phyloP scores from a whole-genome alignment of 768 basidiomycete species.

The Chalciporus pseudorubinellus region DNA sequence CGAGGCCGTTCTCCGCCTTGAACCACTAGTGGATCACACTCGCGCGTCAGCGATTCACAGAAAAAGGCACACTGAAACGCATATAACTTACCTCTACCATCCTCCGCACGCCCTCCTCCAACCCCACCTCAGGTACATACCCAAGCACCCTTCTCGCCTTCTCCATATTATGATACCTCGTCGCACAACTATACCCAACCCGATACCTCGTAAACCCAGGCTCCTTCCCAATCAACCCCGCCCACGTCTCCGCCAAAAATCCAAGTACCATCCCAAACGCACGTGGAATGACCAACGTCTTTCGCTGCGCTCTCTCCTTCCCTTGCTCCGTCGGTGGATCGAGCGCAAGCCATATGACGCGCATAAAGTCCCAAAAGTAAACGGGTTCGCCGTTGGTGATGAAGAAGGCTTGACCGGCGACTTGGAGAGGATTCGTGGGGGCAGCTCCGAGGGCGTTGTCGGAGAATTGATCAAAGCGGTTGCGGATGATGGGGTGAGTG shows the following conservation, averaged over 20 bases:
- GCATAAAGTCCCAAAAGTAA: slow-evolving; percentile 94
- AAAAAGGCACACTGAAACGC: background rate
- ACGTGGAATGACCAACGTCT: slow-evolving; percentile 52
- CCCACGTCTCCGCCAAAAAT: slow-evolving; percentile 67
- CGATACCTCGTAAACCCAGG: slow-evolving; percentile 85
- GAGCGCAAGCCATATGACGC: slow-evolving; percentile 73
- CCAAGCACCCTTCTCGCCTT: slow-evolving; percentile 87
- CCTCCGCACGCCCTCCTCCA: slow-evolving; percentile 82
- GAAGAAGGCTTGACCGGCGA: slow-evolving; percentile 93
- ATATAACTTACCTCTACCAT: slow-evolving; percentile 64
- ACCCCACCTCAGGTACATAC: slow-evolving; percentile 86
- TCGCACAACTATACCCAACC: slow-evolving; percentile 75
- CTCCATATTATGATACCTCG: slow-evolving; percentile 91
- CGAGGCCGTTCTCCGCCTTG: slow-evolving; percentile 31
- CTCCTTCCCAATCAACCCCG: slow-evolving; percentile 71
- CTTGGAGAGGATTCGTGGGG: slow-evolving; percentile 59
- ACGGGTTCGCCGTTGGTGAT: slow-evolving; percentile 96
- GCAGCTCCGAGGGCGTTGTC: slow-evolving; percentile 53
- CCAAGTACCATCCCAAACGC: slow-evolving; percentile 70
- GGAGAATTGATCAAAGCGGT: slow-evolving; percentile 79
- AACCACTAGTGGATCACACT: slow-evolving; percentile 23
- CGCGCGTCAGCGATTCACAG: background rate
- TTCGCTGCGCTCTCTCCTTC: slow-evolving; percentile 40
- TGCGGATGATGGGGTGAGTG: slow-evolving; percentile 62
- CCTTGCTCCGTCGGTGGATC: slow-evolving; percentile 46